phyloP scores from a whole-genome alignment of 139 green algal species.

The Pleodorina starrii region DNA sequence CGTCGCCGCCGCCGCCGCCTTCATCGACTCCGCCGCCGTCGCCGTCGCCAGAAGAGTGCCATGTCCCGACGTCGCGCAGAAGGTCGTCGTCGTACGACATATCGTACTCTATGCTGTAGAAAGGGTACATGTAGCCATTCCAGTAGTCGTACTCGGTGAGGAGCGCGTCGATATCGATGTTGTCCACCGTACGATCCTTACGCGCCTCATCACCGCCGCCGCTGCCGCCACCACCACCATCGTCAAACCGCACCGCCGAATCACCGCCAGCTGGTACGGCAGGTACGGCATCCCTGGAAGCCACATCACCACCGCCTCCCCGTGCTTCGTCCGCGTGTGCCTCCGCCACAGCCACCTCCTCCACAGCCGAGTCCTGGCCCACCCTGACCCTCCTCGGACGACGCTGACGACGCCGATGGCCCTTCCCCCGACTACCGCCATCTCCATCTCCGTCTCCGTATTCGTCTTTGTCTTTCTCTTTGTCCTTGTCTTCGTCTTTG shows the following conservation, averaged over 20 bases:
- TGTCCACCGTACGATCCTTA: background rate
- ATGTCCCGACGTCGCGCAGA: too few relatives aligned
- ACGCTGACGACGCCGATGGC: background rate
- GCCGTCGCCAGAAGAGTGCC: too few relatives aligned
- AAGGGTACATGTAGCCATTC: constrained; percentile 39
- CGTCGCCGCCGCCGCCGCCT: background rate
- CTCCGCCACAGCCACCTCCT: too few relatives aligned
- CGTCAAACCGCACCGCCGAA: background rate
- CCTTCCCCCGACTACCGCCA: background rate
- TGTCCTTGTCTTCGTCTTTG: too few relatives aligned
- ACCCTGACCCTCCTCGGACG: too few relatives aligned
- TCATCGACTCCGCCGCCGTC: background rate
- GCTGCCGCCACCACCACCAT: background rate
- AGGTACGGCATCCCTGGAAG: background rate
- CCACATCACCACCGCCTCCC: too few relatives aligned
- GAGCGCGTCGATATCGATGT: background rate
- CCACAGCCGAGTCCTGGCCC: too few relatives aligned
- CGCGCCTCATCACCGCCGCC: background rate
- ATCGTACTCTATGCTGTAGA: constrained; percentile 43
- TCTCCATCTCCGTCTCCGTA: too few relatives aligned
- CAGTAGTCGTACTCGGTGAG: constrained; percentile 40
- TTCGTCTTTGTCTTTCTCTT: too few relatives aligned
- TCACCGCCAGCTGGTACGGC: background rate
- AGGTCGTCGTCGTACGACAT: constrained; percentile 5
- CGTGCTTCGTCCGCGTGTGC: too few relatives aligned